These are phyloP conservation scores for Neonectria magnoliae DNA, from an alignment of 2,329 filamentous ascomycete species.

Conservation along the genomic window DNA sequence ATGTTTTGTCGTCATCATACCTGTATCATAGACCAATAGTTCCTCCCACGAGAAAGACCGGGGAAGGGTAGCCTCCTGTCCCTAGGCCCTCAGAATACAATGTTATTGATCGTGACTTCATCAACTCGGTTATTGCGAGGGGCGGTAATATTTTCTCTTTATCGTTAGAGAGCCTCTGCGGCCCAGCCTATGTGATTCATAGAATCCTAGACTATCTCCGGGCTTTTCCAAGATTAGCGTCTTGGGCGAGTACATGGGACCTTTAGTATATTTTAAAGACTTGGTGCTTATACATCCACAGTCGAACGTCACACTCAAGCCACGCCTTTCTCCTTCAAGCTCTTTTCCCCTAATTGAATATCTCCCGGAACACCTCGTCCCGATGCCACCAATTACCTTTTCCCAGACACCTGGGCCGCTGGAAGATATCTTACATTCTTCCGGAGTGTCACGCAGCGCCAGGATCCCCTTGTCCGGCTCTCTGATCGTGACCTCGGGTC, in stretches of 20 bases:
- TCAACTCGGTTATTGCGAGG: not conserved
- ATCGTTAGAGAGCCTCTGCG: not conserved
- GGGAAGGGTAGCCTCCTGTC: no score
- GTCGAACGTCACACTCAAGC: not conserved
- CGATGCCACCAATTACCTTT: not conserved
- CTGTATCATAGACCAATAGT: no score
- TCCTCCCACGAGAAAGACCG: no score
- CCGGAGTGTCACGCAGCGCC: not conserved
- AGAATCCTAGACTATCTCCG: not conserved
- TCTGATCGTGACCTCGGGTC: not conserved
- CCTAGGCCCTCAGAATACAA: not conserved
- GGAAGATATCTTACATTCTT: not conserved
- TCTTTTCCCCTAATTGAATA: not conserved
- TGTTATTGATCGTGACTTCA: not conserved
- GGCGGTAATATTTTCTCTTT: not conserved
- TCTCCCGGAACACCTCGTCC: not conserved
- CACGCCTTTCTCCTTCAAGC: not conserved
- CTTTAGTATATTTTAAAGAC: not conserved
- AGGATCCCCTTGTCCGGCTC: not conserved
- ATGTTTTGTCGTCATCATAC: no score
- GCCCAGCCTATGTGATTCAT: not conserved
- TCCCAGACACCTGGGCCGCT: slow-evolving; percentile 1
- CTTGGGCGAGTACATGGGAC: not conserved
- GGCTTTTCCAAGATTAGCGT: not conserved
- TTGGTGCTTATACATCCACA: not conserved